A percentile compares a stretch with the other conserved stretches of the same genome.
These are phyloP conservation scores for Silene latifolia DNA, from an alignment of 148 eudicot genomes.

Conservation along the genomic window DNA sequence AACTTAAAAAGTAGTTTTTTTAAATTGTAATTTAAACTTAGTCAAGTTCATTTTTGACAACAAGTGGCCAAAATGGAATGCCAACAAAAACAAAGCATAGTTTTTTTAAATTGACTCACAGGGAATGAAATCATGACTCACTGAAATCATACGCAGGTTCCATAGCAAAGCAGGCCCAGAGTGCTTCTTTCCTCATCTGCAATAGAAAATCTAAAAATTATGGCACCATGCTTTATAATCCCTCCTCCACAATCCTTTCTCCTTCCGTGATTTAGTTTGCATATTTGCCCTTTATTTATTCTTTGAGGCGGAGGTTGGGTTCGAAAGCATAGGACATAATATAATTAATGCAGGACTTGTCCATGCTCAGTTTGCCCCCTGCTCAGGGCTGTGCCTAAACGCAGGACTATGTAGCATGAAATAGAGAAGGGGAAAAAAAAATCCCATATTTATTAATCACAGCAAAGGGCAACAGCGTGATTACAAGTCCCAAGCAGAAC, in stretches of 20 bases:
- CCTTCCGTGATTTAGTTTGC: constrained; percentile 4
- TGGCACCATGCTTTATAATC: not conserved
- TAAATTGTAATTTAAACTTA: too few relatives aligned
- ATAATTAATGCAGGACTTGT: not conserved
- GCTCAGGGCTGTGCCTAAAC: not conserved
- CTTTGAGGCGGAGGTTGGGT: not conserved
- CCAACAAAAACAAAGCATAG: too few relatives aligned
- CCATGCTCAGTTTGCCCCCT: too few relatives aligned
- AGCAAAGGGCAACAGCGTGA: not conserved
- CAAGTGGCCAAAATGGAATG: too few relatives aligned
- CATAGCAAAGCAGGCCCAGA: constrained; percentile 98
- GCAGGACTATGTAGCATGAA: not conserved
- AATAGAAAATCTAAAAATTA: not conserved
- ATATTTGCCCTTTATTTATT: not conserved
- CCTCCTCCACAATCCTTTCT: too few relatives aligned
- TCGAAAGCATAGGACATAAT: not conserved
- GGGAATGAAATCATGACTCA: too few relatives aligned
- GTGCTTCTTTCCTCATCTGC: constrained; percentile 99
- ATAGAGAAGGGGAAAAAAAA: not conserved
- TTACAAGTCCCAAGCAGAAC: too few relatives aligned
- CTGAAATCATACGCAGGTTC: constrained; percentile 79
- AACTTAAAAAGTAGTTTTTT: too few relatives aligned
- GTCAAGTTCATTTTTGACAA: too few relatives aligned
- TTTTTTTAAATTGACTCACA: too few relatives aligned
- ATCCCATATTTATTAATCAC: not conserved